phyloP scores from a whole-genome alignment of 2,329 filamentous ascomycete species.

The Fusarium graminum region DNA sequence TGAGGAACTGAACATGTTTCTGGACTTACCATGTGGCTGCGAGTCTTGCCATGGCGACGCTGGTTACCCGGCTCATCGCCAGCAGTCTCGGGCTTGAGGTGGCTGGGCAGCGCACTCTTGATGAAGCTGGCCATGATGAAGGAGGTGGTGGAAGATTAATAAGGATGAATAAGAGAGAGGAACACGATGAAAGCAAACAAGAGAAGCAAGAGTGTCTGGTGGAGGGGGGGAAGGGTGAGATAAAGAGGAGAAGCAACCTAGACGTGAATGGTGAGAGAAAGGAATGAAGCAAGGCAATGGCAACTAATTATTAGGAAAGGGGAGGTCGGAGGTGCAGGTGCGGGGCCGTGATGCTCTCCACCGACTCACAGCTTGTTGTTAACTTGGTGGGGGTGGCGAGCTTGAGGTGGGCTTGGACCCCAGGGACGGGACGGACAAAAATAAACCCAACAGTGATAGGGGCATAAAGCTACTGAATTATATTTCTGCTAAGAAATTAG shows the following conservation, averaged over 20 bases:
- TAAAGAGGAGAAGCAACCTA: conserved; percentile 16
- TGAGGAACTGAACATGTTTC: neutral
- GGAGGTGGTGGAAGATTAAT: conserved; percentile 24
- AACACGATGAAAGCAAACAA: conserved; percentile 14
- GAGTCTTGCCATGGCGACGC: conserved; percentile 83
- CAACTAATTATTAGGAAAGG: conserved; percentile 33
- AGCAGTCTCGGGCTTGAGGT: conserved; percentile 76
- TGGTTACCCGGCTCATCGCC: conserved; percentile 64
- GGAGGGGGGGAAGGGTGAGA: conserved; percentile 3
- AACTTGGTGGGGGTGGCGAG: conserved; percentile 44
- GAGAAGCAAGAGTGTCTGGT: conserved; percentile 6
- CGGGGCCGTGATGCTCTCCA: conserved; percentile 42
- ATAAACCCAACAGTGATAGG: conserved; percentile 17
- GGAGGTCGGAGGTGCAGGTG: conserved; percentile 31
- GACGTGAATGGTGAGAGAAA: conserved; percentile 38
- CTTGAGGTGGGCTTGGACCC: neutral
- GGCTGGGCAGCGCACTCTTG: conserved; percentile 83
- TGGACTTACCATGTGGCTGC: conserved; percentile 83
- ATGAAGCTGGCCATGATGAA: conserved; percentile 75
- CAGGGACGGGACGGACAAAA: conserved; percentile 9
- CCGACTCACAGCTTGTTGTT: conserved; percentile 22
- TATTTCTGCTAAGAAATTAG: conserved; percentile 20
- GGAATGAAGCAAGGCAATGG: conserved; percentile 42
- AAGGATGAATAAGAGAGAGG: conserved; percentile 14
- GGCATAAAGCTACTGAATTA: conserved; percentile 5